These are phyloP conservation scores for Teunomyces lycoperdinae DNA, from an alignment of 805 yeast species.

Conservation along the genomic window DNA sequence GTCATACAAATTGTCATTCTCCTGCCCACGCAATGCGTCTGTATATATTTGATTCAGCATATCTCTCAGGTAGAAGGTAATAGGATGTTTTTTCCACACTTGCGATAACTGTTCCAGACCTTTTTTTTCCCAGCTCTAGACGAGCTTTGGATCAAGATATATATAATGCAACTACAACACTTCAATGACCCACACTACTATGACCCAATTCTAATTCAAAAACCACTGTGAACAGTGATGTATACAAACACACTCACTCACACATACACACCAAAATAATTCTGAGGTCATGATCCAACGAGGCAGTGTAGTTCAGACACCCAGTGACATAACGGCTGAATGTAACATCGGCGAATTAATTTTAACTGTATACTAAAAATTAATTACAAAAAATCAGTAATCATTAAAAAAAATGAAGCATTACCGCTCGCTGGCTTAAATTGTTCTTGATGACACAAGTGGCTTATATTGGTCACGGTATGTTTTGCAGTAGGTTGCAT, in stretches of 20 bases:
- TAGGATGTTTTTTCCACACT: not conserved
- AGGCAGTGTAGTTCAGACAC: not conserved
- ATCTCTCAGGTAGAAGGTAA: not conserved
- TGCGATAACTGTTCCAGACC: not conserved
- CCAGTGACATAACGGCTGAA: not conserved
- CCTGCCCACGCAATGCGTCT: not conserved
- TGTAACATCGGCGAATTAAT: not conserved
- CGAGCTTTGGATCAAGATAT: not conserved
- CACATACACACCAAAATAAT: not conserved
- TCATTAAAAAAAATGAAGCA: not conserved
- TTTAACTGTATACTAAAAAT: not conserved
- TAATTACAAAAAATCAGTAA: not conserved
- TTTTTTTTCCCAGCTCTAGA: not conserved
- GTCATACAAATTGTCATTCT: not conserved
- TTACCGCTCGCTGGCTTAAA: no score
- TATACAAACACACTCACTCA: no score
- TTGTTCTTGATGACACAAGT: no score
- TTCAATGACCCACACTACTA: not conserved
- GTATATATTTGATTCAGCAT: constrained; percentile 3
- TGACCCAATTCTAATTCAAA: not conserved
- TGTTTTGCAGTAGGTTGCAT: no score
- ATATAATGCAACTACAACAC: not conserved
- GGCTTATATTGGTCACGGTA: no score
- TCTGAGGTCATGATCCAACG: not conserved
- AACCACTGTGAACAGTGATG: not conserved